phyloP scores from a whole-genome alignment of 768 basidiomycete species.

The Paxillus ammoniavirescens region DNA sequence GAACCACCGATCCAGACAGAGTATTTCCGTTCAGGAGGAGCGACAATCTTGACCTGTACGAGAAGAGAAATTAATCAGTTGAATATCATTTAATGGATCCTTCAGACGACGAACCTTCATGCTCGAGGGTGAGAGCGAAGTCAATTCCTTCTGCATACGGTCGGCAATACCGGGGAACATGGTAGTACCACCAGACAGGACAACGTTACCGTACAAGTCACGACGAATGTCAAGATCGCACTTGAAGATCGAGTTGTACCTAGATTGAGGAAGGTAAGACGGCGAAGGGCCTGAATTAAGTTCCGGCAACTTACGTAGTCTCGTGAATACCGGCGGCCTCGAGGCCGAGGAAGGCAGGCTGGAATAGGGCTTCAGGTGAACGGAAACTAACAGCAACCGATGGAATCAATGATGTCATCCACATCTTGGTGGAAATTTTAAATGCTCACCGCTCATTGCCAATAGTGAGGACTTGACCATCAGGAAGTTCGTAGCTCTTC shows the following conservation, averaged over 20 bases:
- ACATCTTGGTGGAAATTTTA: neutral
- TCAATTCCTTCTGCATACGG: conserved; percentile 94
- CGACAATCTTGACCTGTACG: conserved; percentile 79
- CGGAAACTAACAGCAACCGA: conserved; percentile 41
- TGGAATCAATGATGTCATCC: neutral
- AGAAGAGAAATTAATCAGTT: neutral
- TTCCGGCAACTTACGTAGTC: conserved; percentile 43
- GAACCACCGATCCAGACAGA: conserved; percentile 94
- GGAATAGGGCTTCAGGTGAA: conserved; percentile 56
- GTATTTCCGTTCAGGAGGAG: conserved; percentile 93
- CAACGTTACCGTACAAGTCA: conserved; percentile 35
- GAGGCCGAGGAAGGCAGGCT: conserved; percentile 58
- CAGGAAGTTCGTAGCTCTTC: conserved; percentile 91
- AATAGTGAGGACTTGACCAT: conserved; percentile 91
- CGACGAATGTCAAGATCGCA: conserved; percentile 68
- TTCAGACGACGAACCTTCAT: conserved; percentile 61
- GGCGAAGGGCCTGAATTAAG: neutral
- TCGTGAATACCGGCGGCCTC: conserved; percentile 86
- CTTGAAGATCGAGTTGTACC: conserved; percentile 59
- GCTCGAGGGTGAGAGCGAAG: conserved; percentile 72
- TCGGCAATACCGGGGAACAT: conserved; percentile 98
- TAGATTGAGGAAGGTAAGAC: conserved; percentile 14
- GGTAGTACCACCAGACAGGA: conserved; percentile 78
- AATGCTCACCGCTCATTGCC: conserved; percentile 56
- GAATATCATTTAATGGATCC: neutral